These are phyloP conservation scores for Stramenopiles sp. DNA, from an alignment of 352 stramenopile genomes.

Conservation along the genomic window DNA sequence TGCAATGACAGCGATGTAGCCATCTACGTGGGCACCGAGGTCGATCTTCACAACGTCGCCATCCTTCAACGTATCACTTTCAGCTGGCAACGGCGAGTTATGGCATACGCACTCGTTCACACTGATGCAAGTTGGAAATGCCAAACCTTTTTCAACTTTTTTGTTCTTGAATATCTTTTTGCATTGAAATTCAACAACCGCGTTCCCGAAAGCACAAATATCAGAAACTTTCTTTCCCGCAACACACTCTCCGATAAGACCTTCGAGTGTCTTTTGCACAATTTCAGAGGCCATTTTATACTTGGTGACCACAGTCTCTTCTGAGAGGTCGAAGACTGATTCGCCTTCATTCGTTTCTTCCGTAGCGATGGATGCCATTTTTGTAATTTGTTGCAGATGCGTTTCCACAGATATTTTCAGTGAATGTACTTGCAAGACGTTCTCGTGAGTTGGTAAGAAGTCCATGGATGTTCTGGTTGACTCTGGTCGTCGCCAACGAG, in stretches of 20 bases:
- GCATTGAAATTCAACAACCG: constrained; percentile 47
- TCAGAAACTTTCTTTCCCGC: constrained; percentile 81
- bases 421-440: neutral
- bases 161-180: constrained; percentile 87
- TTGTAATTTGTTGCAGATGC: constrained; percentile 14
- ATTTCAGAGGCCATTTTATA: constrained; percentile 97
- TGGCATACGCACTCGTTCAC: constrained; percentile 98
- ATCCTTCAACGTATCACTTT: constrained; percentile 47
- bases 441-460: constrained; percentile 15
- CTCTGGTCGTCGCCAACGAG: neutral
- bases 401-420: constrained; percentile 12
- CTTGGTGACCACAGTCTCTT: constrained; percentile 74
- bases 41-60: constrained; percentile 78
- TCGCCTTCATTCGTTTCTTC: constrained; percentile 35
- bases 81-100: constrained; percentile 75
- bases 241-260: constrained; percentile 74
- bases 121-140: constrained; percentile 95
- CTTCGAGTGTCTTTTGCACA: constrained; percentile 84
- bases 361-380: constrained; percentile 31
- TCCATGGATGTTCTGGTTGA: constrained; percentile 20
- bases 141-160: constrained; percentile 90
- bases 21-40: constrained; percentile 97
- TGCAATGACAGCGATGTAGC: constrained; percentile 92
- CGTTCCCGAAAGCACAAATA: constrained; percentile 72
- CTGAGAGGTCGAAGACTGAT: constrained; percentile 53